Evolutionary conservation across 352 stramenopile genomes (phyloP), one percentile per base, ranked within the genome.

Genomic region (Pythium sp.): DNA sequence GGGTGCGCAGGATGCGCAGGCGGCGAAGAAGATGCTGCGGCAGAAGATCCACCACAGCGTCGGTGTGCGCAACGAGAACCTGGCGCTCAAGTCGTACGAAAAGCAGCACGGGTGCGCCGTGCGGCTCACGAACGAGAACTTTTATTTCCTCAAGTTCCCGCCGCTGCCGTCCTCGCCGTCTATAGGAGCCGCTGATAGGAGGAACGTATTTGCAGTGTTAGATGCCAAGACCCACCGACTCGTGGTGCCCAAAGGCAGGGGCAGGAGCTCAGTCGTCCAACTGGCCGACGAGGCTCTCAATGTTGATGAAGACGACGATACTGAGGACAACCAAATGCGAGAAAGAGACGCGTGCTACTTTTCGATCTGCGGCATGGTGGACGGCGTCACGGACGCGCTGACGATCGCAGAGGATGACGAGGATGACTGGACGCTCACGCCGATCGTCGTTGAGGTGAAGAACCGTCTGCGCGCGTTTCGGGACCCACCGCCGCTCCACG

Each of bases 341-440:
- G 53, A 6, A 5, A 22, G 26, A 59, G 38, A 32, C 41, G 24
- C 1, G 20, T 73, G 72, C 53, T 86, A 81, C 43, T 93, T 93
- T 62, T 86, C 81, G 14, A 89, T 94, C 43, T 92, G 84, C 53
- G 86, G 86, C 24, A 92, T 92, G 86, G 80, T 94, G n/a, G 86
- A 94, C 54, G 86, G 86, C 24, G 72, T 92, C 30, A 70, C 81
- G 14, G 86, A 94, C 68, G 65, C 76, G 12, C 70, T 94, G 32
- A 67, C 51, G 1, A 92, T 92, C 60, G 63, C 67, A 32, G 26
- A n/a, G 24, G 53, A 58, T 4, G 61, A 67, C 26, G 80, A 89
- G 38, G 84, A 89, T 56, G 75, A 87, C 51, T 94, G 86, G 86
- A 68, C 68, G 30, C 68, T 92, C 24, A 78, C 74, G 18, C 82